Evolutionary conservation across 495 filamentous ascomycete species (phyloP), one percentile per base, ranked within the genome.

Genomic region (Penicillium psychrofluorescens): DNA sequence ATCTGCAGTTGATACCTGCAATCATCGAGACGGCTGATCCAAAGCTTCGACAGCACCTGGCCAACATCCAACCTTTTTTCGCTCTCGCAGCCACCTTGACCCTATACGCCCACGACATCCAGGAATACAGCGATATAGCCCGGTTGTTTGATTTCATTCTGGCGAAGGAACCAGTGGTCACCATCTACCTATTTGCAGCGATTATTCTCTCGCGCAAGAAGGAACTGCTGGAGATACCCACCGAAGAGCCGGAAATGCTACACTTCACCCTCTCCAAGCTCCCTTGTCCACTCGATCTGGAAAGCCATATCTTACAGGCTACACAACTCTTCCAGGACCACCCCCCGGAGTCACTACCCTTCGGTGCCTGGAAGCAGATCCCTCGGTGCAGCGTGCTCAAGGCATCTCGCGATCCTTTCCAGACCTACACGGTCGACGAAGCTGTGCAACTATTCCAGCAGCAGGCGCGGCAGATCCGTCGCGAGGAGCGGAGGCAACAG

Each of bases 21-120:
- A 86, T 98, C 36, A 70, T 98, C 6, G 62, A 77, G 43, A 71
- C 73, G 7, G 79, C 76, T 11, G 86, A 95, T 56, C 74, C 79
- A 1, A 66, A 65, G 29, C 69, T 97, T 13, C 79, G 71, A 56
- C 71, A 52, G 2, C 94, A 94, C 64, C 73, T 98, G 2, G 80
- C 83, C 3, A 71, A 70, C 7, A 88, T 82, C 2, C 78, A 89
- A 53, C 90, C 92, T 2, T 96, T 90, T 69, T 97, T 95, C 63
- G 94, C 94, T 6, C 72, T 97, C 11, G 77, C 85, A 6, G 88
- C 90, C 27, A 95, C 88, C 0, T 71, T 98, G 22, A 98, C 92
- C 12, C 78, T 98, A 57, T 98, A 96, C 63, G 89, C 92, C 28
- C 92, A 98, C 62, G 88, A 95, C 56, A 89, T 98, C 45, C 80